Evolutionary conservation across 1,284 basidiomycete genomes (phyloP), one percentile per base, ranked within the genome.

Genomic region (Pseudozyma sp.): DNA sequence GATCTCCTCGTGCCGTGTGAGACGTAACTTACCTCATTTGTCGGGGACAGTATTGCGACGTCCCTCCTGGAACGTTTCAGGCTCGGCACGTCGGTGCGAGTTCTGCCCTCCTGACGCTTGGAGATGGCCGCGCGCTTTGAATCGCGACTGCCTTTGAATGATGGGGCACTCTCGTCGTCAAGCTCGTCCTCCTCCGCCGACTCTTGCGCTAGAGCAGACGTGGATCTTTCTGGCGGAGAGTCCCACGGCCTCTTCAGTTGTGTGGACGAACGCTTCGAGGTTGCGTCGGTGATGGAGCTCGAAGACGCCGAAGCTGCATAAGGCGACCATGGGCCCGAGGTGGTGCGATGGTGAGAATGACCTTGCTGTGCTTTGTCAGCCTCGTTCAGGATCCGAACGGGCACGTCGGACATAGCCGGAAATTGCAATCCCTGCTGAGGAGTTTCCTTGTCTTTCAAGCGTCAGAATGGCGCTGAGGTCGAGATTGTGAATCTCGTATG

Each of bases 111-210:
- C 14, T 57, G 63, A 39, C 62, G 68, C 31, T 60, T 70, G 9
- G 50, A 45, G n/a, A 51, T 25, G 2, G 50, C 18, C 4, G 40
- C 7, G 25, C 35, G 43, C 10, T 36, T 47, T 11, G 52, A 40
- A 39, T 16, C 44, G 57, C 53, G 58, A 48, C 14, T 16, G 12
- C 16, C 18, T 13, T 21, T 31, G 1, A 52, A 35, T 12, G 38
- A 12, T 18, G 34, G 40, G n/a, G 61, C 49, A 12, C n/a, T 1
- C 12, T 64, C 64, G 25, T 74, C 71, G 48, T 58, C 59, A 35
- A 69, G 59, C 48, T 74, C 65, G 34, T 74, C 66, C 19, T 74
- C 71, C 25, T 74, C 71, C 2, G 54, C 61, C 1, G 65, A 65
- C 2, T 57, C 63, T 0, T 57, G 49, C 19, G 36, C 48, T 34